Evolutionary conservation across 306 rosid species (phyloP), one percentile per base, ranked within the genome.

Genomic region (Sophora flavescens): DNA sequence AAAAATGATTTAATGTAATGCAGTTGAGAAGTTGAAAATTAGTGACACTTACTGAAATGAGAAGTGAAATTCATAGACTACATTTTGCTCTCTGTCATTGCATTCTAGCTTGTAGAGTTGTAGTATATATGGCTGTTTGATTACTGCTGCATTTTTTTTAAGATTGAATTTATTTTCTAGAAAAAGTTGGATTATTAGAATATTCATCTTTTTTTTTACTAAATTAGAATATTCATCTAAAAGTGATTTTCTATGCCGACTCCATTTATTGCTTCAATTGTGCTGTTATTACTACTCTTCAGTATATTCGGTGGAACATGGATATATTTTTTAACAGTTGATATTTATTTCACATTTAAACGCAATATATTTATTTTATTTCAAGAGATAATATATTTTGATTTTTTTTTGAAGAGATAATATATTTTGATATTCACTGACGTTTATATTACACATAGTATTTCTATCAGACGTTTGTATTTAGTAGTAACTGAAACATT

Each of bases 261-360:
- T 45, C 69, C 63, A 32, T 36, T 15, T 8, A 30, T 48, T 61
- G 77, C n/a, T 50, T 70, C 38, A 70, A 35, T 50, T 36, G 51
- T 74, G 81, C 74, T 62, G 73, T 75, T 59, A 69, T 68, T 81
- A 69, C 68, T 41, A 47, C 54, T 48, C 56, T 57, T 28, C 13
- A 7, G 68, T 52, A 10, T 68, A 76, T 61, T 50, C 18, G 16
- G 51, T 68, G 72, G 68, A 75, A 75, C 39, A 68, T 75, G 68
- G 73, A 75, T 28, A 42, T 11, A 42, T 3, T 42, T 8, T 12
- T 22, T 22, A 8, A 42, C 32, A 30, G 32, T 2, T 30, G 32
- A 30, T 30, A 30, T 30, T 30, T 2, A 3, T 30, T 30, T 30
- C 32, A 30, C 32, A 30, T 30, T 30, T 30, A 30, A 30, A 30